These are phyloP conservation scores for Geosmithia morbida DNA, from an alignment of 2,329 filamentous ascomycete species.

Conservation along the genomic window DNA sequence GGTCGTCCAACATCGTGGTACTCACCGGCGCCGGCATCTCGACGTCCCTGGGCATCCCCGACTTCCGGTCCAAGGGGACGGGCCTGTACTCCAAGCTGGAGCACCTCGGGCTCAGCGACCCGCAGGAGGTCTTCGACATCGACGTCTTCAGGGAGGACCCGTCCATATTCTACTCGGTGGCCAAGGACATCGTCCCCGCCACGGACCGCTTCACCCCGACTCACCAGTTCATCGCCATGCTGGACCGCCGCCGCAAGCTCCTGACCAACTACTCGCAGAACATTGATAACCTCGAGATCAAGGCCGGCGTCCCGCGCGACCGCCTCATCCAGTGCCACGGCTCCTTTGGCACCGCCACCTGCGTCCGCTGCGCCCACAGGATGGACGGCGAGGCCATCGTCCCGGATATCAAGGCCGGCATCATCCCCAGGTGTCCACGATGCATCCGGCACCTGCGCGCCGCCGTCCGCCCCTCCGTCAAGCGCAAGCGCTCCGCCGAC, in stretches of 20 bases:
- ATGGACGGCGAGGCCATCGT: conserved; percentile 68
- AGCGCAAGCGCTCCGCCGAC: conserved; percentile 22
- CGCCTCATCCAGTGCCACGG: conserved; percentile 95
- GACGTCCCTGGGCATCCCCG: conserved; percentile 89
- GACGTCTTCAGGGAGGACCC: conserved; percentile 75
- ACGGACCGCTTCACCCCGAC: conserved; percentile 77
- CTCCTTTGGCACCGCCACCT: conserved; percentile 85
- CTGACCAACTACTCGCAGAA: conserved; percentile 98
- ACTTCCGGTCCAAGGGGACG: conserved; percentile 87
- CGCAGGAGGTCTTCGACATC: conserved; percentile 94
- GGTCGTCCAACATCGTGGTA: conserved; percentile 74
- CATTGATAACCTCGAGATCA: conserved; percentile 88
- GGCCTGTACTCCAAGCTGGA: conserved; percentile 80
- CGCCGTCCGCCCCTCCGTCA: conserved; percentile 14
- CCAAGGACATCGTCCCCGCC: conserved; percentile 76
- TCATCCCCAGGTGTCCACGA: conserved; percentile 61
- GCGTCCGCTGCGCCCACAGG: conserved; percentile 64
- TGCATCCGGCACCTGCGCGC: conserved; percentile 44
- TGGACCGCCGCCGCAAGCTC: conserved; percentile 78
- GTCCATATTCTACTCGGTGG: conserved; percentile 78
- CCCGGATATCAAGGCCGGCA: conserved; percentile 59
- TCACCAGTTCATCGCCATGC: conserved; percentile 80
- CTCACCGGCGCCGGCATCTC: conserved; percentile 94
- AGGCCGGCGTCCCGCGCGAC: conserved; percentile 65
- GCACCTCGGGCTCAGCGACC: conserved; percentile 64